Conservation (phyloP, 768 basidiomycete species). For the Xanthoconium stramineum region DNA sequence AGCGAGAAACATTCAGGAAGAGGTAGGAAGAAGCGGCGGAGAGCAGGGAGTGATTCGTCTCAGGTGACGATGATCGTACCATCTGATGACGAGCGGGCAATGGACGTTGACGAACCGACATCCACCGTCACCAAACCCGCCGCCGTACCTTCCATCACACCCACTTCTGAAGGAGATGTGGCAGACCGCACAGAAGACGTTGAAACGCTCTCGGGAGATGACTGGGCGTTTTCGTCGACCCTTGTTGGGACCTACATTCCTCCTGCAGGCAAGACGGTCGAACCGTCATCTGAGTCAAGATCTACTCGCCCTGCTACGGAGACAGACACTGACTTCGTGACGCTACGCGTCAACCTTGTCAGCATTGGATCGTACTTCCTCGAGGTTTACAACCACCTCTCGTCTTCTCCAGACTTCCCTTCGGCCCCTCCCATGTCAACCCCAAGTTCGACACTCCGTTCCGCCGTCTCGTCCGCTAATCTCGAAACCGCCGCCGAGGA, state of each 20-base stretch:
- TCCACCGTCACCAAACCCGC: slow-evolving; percentile 19
- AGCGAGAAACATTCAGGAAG: neutral
- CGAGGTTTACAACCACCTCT: slow-evolving; percentile 12
- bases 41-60: slow-evolving; percentile 14
- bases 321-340: slow-evolving; percentile 9
- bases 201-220: slow-evolving; percentile 12
- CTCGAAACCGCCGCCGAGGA: slow-evolving; percentile 45
- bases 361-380: slow-evolving; percentile 21
- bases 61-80: slow-evolving; percentile 18
- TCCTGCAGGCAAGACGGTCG: slow-evolving; percentile 9
- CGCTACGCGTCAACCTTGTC: slow-evolving; percentile 19
- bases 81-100: slow-evolving; percentile 25
- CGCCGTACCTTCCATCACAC: neutral
- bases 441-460: slow-evolving; percentile 16
- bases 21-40: slow-evolving; percentile 6
- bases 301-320: neutral
- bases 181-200: neutral
- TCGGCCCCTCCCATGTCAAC: neutral
- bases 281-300: neutral
- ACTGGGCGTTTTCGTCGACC: slow-evolving; percentile 24
- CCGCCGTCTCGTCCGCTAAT: slow-evolving; percentile 27
- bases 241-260: slow-evolving; percentile 22
- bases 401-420: neutral
- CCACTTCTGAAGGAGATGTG: neutral
- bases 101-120: slow-evolving; percentile 24